Evolutionary conservation across 768 basidiomycete genomes (phyloP).

Genomic region (Trametes maxima): DNA sequence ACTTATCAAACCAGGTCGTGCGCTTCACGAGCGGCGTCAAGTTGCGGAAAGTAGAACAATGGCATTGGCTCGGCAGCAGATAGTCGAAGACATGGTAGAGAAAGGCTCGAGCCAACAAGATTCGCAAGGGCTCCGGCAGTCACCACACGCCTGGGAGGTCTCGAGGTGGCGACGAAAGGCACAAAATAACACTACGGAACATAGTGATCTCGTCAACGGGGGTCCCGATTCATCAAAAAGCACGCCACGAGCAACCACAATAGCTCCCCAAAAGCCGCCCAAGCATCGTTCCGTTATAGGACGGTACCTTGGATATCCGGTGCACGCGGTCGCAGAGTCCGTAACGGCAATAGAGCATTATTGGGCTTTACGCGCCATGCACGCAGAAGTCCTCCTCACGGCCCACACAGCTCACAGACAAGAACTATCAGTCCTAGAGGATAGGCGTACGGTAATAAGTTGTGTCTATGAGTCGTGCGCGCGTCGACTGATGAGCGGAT

Average conservation of each 20-base stretch:
- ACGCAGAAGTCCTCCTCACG: conserved; percentile 62
- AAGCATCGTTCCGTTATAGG: background rate
- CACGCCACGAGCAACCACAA: background rate
- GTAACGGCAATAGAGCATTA: conserved; percentile 48
- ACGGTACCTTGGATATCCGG: background rate
- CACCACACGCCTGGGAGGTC: background rate
- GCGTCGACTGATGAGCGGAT: background rate
- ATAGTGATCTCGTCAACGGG: background rate
- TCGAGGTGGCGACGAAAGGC: too few species aligned
- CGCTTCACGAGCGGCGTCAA: too few species aligned
- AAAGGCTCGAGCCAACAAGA: background rate
- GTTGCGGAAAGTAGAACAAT: conserved; percentile 4
- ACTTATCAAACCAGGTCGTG: too few species aligned
- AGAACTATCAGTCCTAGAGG: conserved; percentile 48
- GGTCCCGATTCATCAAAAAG: background rate
- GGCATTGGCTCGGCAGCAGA: background rate
- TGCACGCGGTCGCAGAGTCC: background rate
- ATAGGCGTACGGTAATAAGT: conserved; percentile 38
- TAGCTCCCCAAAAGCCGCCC: background rate
- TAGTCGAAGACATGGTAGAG: background rate
- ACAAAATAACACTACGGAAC: too few species aligned
- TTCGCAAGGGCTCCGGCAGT: background rate
- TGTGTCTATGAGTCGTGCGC: background rate
- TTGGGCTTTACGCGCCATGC: conserved; percentile 68
- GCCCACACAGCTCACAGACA: conserved; percentile 50